A percentile compares a stretch with the other conserved stretches of the same genome.
Evolutionary conservation across 164 flowering plant species (phyloP).

Genomic region (Euptelea pleiosperma): DNA sequence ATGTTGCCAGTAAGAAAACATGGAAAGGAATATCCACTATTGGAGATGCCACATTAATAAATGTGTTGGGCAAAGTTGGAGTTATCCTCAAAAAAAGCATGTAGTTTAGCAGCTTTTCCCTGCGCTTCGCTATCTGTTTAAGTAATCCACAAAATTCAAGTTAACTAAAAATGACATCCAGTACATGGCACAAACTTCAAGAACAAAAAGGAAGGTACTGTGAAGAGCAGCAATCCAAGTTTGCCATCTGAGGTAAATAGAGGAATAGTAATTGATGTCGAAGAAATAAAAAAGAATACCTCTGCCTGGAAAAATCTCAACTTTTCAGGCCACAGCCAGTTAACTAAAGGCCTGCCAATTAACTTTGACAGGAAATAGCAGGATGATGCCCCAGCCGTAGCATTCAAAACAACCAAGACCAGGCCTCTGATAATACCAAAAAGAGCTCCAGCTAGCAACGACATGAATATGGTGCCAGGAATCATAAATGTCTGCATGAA

Average conservation of each 20-base stretch:
- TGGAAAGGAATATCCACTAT: conserved; percentile 86
- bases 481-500: conserved; percentile 99
- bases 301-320: conserved; percentile 84
- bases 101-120: conserved; percentile 75
- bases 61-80: conserved; percentile 81
- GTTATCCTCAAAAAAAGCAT: conserved; percentile 87
- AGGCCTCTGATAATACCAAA: conserved; percentile 86
- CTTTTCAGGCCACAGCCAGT: conserved; percentile 95
- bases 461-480: conserved; percentile 98
- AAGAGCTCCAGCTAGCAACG: conserved; percentile 95
- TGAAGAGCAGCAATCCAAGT: neutral
- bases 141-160: conserved; percentile 12
- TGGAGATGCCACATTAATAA: conserved; percentile 90
- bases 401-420: conserved; percentile 82
- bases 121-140: conserved; percentile 71
- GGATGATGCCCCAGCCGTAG: conserved; percentile 92
- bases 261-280: neutral
- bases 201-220: neutral
- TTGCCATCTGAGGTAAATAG: neutral
- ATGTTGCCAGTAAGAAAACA: conserved; percentile 70
- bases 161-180: neutral
- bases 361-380: conserved; percentile 90
- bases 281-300: conserved; percentile 38
- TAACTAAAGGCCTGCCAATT: conserved; percentile 86
- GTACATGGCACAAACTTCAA: too few relatives aligned